Evolutionary conservation across 768 basidiomycete genomes (phyloP).

Genomic region (Amanita phalloides): DNA sequence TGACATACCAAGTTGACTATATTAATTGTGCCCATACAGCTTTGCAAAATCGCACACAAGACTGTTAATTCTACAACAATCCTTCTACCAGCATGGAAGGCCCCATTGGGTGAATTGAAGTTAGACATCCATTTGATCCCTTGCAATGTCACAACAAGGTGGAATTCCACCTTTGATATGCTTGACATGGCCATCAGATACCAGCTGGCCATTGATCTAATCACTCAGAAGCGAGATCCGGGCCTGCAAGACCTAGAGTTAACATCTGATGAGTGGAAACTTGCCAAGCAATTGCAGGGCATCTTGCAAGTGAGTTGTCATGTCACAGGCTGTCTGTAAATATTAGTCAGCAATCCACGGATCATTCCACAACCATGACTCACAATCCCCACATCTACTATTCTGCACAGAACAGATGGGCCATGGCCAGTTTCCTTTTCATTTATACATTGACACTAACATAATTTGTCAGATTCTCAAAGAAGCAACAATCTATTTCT

Average conservation of each 20-base stretch:
- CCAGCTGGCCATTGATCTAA: neutral
- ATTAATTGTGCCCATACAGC: too few relatives aligned
- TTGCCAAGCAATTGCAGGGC: neutral
- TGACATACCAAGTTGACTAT: too few relatives aligned
- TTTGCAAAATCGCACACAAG: neutral
- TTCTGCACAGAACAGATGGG: neutral
- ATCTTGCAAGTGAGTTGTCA: neutral
- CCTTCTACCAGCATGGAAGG: neutral
- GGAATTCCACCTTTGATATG: conserved; percentile 15
- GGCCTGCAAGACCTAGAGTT: neutral
- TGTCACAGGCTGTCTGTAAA: too few relatives aligned
- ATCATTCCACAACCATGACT: too few relatives aligned
- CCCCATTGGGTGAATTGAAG: neutral
- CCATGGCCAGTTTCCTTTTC: neutral
- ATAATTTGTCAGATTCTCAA: too few relatives aligned
- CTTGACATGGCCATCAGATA: conserved; percentile 4
- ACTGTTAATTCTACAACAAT: too few relatives aligned
- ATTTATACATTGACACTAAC: too few relatives aligned
- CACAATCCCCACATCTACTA: too few relatives aligned
- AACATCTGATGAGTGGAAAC: neutral
- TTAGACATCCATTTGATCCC: conserved; percentile 6
- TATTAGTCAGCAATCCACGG: too few relatives aligned
- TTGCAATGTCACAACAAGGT: conserved; percentile 4
- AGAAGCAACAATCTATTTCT: neutral
- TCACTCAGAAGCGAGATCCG: neutral